Base-by-base conservation (phyloP, 176 grass and related monocot species). In the Pontederia crassipes region DNA sequence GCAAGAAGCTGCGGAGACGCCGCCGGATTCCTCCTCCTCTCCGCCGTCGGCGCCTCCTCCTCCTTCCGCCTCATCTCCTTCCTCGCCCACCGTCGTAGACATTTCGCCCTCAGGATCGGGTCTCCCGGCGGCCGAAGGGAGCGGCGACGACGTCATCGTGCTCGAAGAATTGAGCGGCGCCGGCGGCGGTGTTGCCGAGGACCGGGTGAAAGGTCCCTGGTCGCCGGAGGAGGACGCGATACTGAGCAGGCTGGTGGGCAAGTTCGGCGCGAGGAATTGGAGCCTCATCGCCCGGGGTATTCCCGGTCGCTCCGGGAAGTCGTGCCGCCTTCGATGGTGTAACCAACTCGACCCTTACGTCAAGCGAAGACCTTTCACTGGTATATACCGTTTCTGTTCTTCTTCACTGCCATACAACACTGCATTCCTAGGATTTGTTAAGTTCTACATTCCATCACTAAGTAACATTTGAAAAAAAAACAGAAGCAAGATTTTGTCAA, bases 311-410 rank as follows among this genome's bases (percentile, higher is more conserved):
- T 89, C 87, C 48, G 94, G 88, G 52, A 98, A 98, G 74, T 98
- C 88, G 24, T 92, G 93, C 68, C 93, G 93, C 55, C 93, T 98
- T 26, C 78, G 84, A n/a, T 98, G 93, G 93, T 98, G 87, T 65
- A 98, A 98, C 60, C 93, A 98, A 55, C 88, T 98, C 53, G 85
- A 98, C 12, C 94, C 94, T 17, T 89, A 98, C 76, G 82, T 98
- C 77, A 98, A 98, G 71, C 84, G 94, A 48, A 88, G 90, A 50
- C 88, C 94, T 9, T 92, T 98, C 65, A 93, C 84, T 70, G 94
- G 94, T 98, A 98, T 28, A n/a, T 51, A n/a, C 40, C 9, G 46
- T 8, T 35, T 12, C 28, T 24, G 35, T 64, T 69, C 62, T 17
- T 20, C 11, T 60, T 35, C 28, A n/a, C 55, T 69, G 8, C 53